Base-by-base conservation (phyloP, 1,284 basidiomycete species). In the Ganoderma lingzhi region DNA sequence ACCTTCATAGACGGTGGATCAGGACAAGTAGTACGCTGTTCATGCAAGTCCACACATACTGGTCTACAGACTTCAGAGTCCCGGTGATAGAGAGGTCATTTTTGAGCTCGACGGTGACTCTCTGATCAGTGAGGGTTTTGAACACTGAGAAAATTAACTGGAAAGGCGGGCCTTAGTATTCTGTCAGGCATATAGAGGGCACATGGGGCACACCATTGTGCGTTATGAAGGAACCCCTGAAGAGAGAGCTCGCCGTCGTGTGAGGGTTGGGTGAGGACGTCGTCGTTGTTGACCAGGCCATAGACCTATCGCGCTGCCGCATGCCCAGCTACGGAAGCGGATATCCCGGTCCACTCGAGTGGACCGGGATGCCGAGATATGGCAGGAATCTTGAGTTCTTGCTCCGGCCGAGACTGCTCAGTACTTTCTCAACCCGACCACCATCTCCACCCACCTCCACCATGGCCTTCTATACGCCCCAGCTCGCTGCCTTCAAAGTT, bases 1-100 rank as follows among this genome's bases (percentile, higher is more conserved):
- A 99, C 81, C 96, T 69, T 30, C n/a, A 65, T n/a, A 6, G 30
- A 56, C 44, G 45, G 17, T 9, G 14, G 17, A 19, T 48, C 12
- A 30, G 61, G 45, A 65, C n/a, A n/a, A 37, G 30, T 19, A 48
- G 23, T 42, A 51, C 1, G 6, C 6, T 37, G 42, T 23, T 23
- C 4, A n/a, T 12, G 30, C 15, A 51, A 28, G 23, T 58, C 32
- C 15, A 37, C 56, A 86, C 94, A 75, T 79, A 97, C 96, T 99
- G 98, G 85, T 99, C 97, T 61, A 99, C 97, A 63, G 96, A 97
- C 86, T 98, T 98, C 76, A 99, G 85, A 30, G 96, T 94, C 3
- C 98, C 98, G 15, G 95, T 96, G 80, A 99, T 97, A 23, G 95
- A 96, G 65, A 99, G 91, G 82, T 99, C 97, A 84, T 99, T 99